Evolutionary conservation across 441 rosid genomes (phyloP).

Genomic region (Bruguiera hainesii): DNA sequence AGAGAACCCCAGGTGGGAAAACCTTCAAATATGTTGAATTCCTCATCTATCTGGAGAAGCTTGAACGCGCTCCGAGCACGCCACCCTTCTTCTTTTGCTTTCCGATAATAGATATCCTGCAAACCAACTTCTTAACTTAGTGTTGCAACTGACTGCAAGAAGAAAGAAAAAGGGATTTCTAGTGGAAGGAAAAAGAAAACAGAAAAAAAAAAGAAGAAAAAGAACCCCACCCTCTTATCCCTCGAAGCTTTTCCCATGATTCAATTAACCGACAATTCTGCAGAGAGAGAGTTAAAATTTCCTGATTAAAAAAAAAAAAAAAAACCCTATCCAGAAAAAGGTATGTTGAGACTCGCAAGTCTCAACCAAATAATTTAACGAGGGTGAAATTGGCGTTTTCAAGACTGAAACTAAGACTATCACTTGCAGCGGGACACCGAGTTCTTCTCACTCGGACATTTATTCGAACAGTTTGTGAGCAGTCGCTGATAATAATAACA

Average conservation of each 20-base stretch:
- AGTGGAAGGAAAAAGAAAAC: not conserved
- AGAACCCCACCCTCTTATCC: constrained; percentile 65
- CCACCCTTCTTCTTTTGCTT: constrained; percentile 99
- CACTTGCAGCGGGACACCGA: not conserved
- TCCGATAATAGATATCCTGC: constrained; percentile 87
- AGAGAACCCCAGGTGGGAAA: not conserved
- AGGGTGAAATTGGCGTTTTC: not conserved
- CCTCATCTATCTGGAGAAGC: constrained; percentile 94
- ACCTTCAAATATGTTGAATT: constrained; percentile 93
- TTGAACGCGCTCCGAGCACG: constrained; percentile 97
- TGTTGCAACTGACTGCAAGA: not conserved
- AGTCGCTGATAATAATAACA: not conserved
- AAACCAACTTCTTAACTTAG: constrained; percentile 10
- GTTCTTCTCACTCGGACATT: constrained; percentile 13
- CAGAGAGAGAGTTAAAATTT: not conserved
- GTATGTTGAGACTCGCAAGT: too few species aligned
- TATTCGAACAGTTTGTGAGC: constrained; percentile 22
- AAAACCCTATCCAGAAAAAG: not conserved
- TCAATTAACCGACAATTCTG: not conserved
- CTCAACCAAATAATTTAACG: not conserved
- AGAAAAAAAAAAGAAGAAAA: not conserved
- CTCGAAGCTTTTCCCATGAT: constrained; percentile 92
- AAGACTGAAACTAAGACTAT: not conserved
- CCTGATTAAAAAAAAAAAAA: not conserved
- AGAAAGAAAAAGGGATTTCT: not conserved